Conservation (phyloP, 2,329 filamentous ascomycete species). For the Aurifilum marmelostoma region DNA sequence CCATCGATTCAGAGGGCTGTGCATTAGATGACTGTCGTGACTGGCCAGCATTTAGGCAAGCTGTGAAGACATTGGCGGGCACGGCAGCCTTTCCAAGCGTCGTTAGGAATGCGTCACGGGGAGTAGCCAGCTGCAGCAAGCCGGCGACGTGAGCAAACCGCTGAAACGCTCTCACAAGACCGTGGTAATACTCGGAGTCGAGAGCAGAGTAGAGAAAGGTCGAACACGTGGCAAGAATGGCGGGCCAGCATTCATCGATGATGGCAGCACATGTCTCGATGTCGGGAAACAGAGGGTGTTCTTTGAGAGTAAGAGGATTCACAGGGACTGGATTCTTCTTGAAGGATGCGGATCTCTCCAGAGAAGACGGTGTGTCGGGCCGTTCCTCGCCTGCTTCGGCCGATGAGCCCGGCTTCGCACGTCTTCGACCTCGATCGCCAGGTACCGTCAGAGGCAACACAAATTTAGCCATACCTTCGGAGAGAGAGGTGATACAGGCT, state of each 20-base stretch:
- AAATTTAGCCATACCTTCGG: slow-evolving; percentile 91
- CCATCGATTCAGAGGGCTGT: slow-evolving; percentile 50
- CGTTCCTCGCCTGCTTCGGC: slow-evolving; percentile 33
- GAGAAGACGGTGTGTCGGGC: slow-evolving; percentile 46
- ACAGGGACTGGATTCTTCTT: slow-evolving; percentile 77
- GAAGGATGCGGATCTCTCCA: slow-evolving; percentile 68
- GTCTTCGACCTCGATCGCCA: slow-evolving; percentile 63
- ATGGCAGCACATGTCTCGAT: slow-evolving; percentile 79
- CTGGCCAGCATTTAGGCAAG: slow-evolving; percentile 57
- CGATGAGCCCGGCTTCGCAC: slow-evolving; percentile 47
- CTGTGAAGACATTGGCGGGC: slow-evolving; percentile 74
- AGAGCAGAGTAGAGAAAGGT: slow-evolving; percentile 92
- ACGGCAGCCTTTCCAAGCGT: slow-evolving; percentile 92
- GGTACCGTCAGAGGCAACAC: slow-evolving; percentile 89
- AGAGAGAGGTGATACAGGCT: slow-evolving; percentile 85
- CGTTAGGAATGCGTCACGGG: slow-evolving; percentile 91
- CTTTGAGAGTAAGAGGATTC: slow-evolving; percentile 78
- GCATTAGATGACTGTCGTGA: slow-evolving; percentile 48
- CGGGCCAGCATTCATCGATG: slow-evolving; percentile 93
- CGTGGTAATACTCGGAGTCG: slow-evolving; percentile 92
- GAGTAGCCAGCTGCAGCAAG: slow-evolving; percentile 79
- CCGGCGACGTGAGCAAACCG: slow-evolving; percentile 95
- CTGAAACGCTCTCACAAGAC: slow-evolving; percentile 88
- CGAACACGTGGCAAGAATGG: slow-evolving; percentile 90
- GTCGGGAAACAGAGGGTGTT: slow-evolving; percentile 71